Evolutionary conservation across 169 alveolate species (phyloP), one percentile per base, ranked within the genome.

Genomic region (Plasmodium berghei): DNA sequence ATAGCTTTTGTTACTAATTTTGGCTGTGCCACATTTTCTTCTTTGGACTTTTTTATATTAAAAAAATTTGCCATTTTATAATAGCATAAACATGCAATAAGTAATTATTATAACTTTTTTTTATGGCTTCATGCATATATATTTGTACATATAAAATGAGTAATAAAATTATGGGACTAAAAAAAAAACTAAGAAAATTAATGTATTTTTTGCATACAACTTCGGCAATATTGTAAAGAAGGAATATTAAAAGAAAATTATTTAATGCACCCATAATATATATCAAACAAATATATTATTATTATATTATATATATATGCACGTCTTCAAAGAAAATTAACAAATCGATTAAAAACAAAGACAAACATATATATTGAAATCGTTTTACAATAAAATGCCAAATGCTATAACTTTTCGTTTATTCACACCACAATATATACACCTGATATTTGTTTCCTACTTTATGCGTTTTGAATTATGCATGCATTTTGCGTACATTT

Each of bases 1-100:
- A 83, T 83, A 49, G 90, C 72, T 83, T 69, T 70, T 56, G 90
- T 83, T 59, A 83, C 90, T 56, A 83, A 54, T 61, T 83, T 83
- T 8, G 90, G 90, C 54, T 83, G 90, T 18, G 85, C 22, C 46
- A 83, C 73, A 72, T 67, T 83, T 55, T 69, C 90, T 55, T 83
- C 90, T 67, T 83, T 59, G 54, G 80, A 69, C 67, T 83, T 83
- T 83, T 58, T 54, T 14, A 83, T 54, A 55, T 66, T 66, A 71
- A 83, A 83, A 28, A 83, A 69, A 46, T 83, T 67, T 66, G 80
- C 48, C 90, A 83, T 83, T 56, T 70, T 77, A 46, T 64, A 42
- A 24, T 24, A 12, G 42, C 62, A 54, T 48, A 34, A 26, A 48
- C 56, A 26, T 56, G 63, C 40, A 9, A 56, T 20, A 45, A 20